A percentile compares a stretch with the other conserved stretches of the same genome.
Conservation (phyloP, 2,329 filamentous ascomycete species). For the Lasiodiplodia sp. region DNA sequence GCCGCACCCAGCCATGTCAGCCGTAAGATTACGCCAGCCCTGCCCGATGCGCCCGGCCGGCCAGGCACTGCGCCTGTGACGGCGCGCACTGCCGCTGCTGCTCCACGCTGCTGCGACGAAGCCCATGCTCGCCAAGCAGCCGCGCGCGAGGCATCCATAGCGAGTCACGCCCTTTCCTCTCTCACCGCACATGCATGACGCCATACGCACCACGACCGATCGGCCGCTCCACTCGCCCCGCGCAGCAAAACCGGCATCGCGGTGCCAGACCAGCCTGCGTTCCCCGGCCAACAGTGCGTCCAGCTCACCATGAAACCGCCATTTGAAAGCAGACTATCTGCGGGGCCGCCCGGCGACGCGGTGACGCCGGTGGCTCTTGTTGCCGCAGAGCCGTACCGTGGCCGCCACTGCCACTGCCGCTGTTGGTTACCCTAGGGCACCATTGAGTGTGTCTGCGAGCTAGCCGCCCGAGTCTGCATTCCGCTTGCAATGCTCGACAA, state of each 20-base stretch:
- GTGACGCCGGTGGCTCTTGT: conserved; percentile 22
- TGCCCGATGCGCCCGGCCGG: conserved; percentile 12
- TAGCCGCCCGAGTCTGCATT: not conserved
- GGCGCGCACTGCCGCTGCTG: conserved; percentile 3
- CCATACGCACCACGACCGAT: conserved; percentile 11
- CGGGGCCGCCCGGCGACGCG: conserved; percentile 1
- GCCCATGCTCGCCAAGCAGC: conserved; percentile 19
- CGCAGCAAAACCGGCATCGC: conserved; percentile 8
- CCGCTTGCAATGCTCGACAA: not conserved
- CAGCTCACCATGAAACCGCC: conserved; percentile 1
- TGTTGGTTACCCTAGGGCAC: not conserved
- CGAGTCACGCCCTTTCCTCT: conserved; percentile 8
- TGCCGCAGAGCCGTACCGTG: conserved; percentile 13
- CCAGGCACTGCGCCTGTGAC: conserved; percentile 6
- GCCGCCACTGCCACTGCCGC: not conserved
- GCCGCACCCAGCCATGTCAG: conserved; percentile 27
- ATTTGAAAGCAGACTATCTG: not conserved
- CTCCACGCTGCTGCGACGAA: not conserved
- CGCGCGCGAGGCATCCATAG: conserved; percentile 19
- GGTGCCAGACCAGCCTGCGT: conserved; percentile 7
- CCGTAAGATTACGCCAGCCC: conserved; percentile 27
- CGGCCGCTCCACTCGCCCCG: conserved; percentile 1
- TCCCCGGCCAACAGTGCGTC: conserved; percentile 17
- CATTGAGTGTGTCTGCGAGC: not conserved
- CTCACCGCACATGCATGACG: conserved; percentile 21